Base-by-base conservation (phyloP, 2,329 filamentous ascomycete genomes). In the Gaeumannomyces sp. region DNA sequence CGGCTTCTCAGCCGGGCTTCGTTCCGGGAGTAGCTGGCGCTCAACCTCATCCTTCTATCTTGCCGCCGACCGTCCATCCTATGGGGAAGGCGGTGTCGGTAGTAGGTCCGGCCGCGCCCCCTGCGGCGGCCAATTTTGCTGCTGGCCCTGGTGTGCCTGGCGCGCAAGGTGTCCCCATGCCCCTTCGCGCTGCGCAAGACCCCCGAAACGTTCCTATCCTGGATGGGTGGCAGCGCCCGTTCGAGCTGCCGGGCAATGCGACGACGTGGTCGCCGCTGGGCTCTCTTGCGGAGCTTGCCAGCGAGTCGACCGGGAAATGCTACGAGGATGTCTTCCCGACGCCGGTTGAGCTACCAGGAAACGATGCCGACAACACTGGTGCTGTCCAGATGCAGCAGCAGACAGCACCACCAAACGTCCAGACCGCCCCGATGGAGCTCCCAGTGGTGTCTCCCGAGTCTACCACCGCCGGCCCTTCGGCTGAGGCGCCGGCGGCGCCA, bases 211-310 rank as follows among this genome's bases (percentile, higher is more conserved):
- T 76, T 10, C 73, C 73, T 1, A 73, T 77, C 65, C 73, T 79
- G 0, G 76, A 78, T 65, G 69, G 74, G 57, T 69, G 72, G 5
- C 72, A 76, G 66, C 67, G 75, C 28, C 69, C 73, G 19, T 70
- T 72, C 31, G 74, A 76, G 68, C 73, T 75, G 4, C 71, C 73
- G 0, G 75, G 45, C 65, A 66, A 14, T 57, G 61, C 11, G 65
- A 69, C 19, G 69, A 71, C 10, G 4, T 76, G 73, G 19, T 73
- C 80, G 50, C 80, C 81, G 0, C 74, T 82, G 1, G 80, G 81
- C 1, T 57, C 77, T 22, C 72, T 83, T 28, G 77, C 81, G 3
- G 81, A 84, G 70, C 79, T 84, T 73, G 70, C 79, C 6, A 82
- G 79, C 13, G 76, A 78, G 25, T 70, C 76, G 28, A 82, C 80